Evolutionary conservation across 75 land plant genomes (phyloP), one percentile per base, ranked within the genome.

Genomic region (Pinus albicaulis): DNA sequence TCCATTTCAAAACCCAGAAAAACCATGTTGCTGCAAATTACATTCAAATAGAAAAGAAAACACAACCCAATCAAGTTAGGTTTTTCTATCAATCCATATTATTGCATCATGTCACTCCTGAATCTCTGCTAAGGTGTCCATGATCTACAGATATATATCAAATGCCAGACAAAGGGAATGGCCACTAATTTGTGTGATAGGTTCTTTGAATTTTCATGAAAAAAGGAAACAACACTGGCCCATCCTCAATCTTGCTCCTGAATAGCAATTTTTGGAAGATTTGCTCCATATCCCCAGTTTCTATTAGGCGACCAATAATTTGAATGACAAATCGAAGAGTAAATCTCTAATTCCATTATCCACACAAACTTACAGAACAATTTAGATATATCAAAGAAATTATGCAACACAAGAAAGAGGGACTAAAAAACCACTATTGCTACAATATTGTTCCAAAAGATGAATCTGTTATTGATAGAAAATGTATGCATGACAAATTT

Each of bases 51-150:
- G n/a, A 68, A 68, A 6, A 34, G 23, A 7, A 68, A 38, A 68
- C 20, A 22, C 11, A 10, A 4, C 23, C 1, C 7, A n/a, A 20
- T 68, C 71, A 20, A 23, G 13, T 68, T 48, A 48, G 10, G 12
- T 0, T 10, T 10, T 48, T 48, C 71, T n/a, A 20, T 19, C 23
- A 20, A 36, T 22, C 16, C 24, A 68, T 14, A 20, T 19, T 20
- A 93, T 94, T 68, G 92, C 96, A 83, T 92, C 97, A 86, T 93
- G 99, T 57, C 99, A 90, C 83, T 96, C 99, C 62, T 95, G 94
- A 59, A 96, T 96, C 83, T 96, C 97, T 63, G 97, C 91, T 56
- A 96, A 76, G 22, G 99, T 96, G 82, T 90, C 94, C 89, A 96
- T 83, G 71, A 93, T 81, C 92, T 92, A 83, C 72, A 82, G 3